Conservation (phyloP, 1,284 basidiomycete species). For the Ceratobasidium theobromae region DNA sequence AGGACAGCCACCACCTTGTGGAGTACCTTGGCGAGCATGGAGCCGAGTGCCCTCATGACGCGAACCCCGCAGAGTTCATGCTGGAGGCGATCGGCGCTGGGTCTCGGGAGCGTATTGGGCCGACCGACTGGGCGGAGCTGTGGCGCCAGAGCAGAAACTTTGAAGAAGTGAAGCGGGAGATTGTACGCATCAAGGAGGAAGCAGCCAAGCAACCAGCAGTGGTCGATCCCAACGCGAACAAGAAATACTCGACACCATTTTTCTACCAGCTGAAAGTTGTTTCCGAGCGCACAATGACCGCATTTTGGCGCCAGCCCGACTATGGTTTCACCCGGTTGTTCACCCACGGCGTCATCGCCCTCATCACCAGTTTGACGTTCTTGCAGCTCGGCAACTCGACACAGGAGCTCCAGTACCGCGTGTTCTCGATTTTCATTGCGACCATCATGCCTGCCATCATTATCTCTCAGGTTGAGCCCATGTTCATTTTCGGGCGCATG, state of each 20-base stretch:
- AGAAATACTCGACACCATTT: constrained; percentile 67
- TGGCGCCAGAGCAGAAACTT: constrained; percentile 15
- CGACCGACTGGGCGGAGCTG: constrained; percentile 69
- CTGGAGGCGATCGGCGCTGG: constrained; percentile 73
- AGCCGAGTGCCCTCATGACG: constrained; percentile 49
- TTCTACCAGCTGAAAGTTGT: constrained; percentile 77
- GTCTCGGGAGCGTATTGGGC: constrained; percentile 59
- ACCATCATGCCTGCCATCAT: constrained; percentile 72
- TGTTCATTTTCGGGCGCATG: constrained; percentile 78
- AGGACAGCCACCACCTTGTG: constrained; percentile 51
- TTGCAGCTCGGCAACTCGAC: constrained; percentile 68
- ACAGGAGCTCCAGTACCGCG: constrained; percentile 79
- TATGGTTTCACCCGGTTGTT: constrained; percentile 78
- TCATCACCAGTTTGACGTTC: constrained; percentile 83
- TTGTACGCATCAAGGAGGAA: constrained; percentile 45
- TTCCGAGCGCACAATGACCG: constrained; percentile 67
- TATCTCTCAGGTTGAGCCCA: constrained; percentile 79
- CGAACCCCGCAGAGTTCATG: constrained; percentile 53
- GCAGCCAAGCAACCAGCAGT: constrained; percentile 32
- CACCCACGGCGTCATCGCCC: constrained; percentile 71
- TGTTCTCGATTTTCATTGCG: constrained; percentile 63
- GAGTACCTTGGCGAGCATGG: constrained; percentile 55
- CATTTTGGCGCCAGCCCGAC: constrained; percentile 81
- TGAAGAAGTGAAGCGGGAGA: constrained; percentile 45
- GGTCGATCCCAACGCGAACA: not conserved